phyloP scores from a whole-genome alignment of 2,329 filamentous ascomycete genomes.

The Phialophora chinensis region DNA sequence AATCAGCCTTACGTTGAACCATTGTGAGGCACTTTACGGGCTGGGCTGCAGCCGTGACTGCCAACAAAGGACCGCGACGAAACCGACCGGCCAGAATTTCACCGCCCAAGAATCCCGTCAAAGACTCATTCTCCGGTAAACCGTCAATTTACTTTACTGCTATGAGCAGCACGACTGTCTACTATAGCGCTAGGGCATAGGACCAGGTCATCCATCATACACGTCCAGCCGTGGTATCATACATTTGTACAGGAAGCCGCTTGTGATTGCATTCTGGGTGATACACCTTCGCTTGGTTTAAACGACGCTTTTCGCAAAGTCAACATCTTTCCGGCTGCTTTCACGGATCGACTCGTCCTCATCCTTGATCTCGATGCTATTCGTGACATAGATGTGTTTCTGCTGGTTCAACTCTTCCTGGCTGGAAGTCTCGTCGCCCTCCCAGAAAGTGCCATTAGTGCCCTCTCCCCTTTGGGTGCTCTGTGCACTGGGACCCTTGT shows the following conservation, averaged over 20 bases:
- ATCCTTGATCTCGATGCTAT: slow-evolving; percentile 19
- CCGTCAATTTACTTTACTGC: too few species aligned
- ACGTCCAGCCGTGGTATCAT: background rate
- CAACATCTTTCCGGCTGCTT: slow-evolving; percentile 2
- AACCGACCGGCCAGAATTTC: too few species aligned
- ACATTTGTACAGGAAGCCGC: background rate
- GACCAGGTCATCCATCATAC: background rate
- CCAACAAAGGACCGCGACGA: too few species aligned
- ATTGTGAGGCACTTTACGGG: too few species aligned
- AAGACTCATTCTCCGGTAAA: too few species aligned
- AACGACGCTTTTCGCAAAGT: background rate
- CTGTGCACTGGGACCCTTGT: background rate
- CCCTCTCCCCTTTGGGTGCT: slow-evolving; percentile 2
- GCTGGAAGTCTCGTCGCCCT: slow-evolving; percentile 14
- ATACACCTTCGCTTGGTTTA: background rate
- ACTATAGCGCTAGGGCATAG: background rate
- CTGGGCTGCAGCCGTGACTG: too few species aligned
- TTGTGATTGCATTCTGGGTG: background rate
- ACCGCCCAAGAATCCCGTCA: too few species aligned
- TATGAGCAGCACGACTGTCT: background rate
- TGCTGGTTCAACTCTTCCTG: slow-evolving; percentile 15
- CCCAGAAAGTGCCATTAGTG: slow-evolving; percentile 6
- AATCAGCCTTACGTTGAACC: too few species aligned
- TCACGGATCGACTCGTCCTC: slow-evolving; percentile 10
- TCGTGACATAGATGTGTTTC: slow-evolving; percentile 16